Base-by-base conservation (phyloP, 306 rosid genomes). In the Oemleria cerasiformis region DNA sequence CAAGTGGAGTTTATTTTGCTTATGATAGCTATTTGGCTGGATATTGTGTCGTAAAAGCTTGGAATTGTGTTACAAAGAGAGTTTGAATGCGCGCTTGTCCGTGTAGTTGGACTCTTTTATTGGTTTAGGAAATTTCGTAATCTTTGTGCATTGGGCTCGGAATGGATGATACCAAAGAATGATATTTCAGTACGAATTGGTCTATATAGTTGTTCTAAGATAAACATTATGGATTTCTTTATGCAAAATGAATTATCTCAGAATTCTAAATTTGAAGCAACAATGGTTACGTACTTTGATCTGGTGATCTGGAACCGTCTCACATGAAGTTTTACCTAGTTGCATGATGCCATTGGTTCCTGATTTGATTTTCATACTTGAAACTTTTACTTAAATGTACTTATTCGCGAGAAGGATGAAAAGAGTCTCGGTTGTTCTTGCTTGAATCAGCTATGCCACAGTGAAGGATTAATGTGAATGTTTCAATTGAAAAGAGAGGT, bases 11-110 rank as follows among this genome's bases (percentile, higher is more conserved):
- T 47, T 47, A 76, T 20, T 16, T 51, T 66, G 56, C 65, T 45
- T 61, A 10, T 42, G 16, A 39, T 19, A 73, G 56, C 49, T 70
- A 15, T 38, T 55, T 41, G 59, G 48, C 25, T 41, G 63, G 72
- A 59, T 63, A 43, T 14, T 30, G 55, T 59, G 71, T 65, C 75
- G 55, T 78, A 14, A 49, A 17, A 62, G 51, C 41, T 73, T 73
- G 81, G 79, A 17, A 34, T 75, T 3, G 21, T 71, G 75, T 49
- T 20, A 2, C 16, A 55, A 61, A 64, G 62, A 50, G 75, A 49
- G 50, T 61, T 5, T 66, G 59, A 36, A 54, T 19, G 65, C 30
- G 65, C 9, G 41, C 25, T 57, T 70, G 65, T 60, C 50, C 6
- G 39, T 19, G 47, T 38, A 57, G 62, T 70, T 77, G 68, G 34